Conservation (phyloP, 768 basidiomycete species). For the Tricholoma hemisulphureum region DNA sequence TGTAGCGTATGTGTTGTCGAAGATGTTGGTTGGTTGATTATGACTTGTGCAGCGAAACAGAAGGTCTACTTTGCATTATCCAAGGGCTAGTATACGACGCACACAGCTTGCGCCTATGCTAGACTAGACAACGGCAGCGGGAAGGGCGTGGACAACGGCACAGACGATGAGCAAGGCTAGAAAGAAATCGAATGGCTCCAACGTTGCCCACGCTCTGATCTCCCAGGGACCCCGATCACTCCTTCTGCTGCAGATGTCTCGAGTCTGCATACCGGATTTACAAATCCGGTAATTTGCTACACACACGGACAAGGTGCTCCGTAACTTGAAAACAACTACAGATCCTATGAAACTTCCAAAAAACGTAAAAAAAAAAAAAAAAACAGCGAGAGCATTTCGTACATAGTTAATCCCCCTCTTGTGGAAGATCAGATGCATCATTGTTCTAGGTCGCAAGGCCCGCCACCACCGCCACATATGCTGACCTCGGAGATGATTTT, state of each 20-base stretch:
- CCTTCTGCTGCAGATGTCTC: background rate
- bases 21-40: constrained; percentile 21
- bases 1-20: constrained; percentile 16
- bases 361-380: background rate
- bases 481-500: too few species aligned
- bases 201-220: constrained; percentile 18
- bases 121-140: constrained; percentile 16
- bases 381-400: too few species aligned
- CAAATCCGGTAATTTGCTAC: background rate
- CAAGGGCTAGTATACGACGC: constrained; percentile 15
- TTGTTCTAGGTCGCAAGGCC: too few species aligned
- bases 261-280: background rate
- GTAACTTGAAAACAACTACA: too few species aligned
- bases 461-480: too few species aligned
- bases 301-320: background rate
- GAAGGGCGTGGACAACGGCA: constrained; percentile 20
- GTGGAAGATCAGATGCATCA: too few species aligned
- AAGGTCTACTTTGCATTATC: constrained; percentile 33
- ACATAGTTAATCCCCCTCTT: too few species aligned
- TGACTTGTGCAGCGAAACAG: constrained; percentile 21
- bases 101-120: constrained; percentile 7
- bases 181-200: constrained; percentile 14
- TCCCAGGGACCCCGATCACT: constrained; percentile 23
- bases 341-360: background rate
- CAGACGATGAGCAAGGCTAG: constrained; percentile 20